Evolutionary conservation across 2,329 filamentous ascomycete genomes (phyloP).

Genomic region (Alternaria angustiovoidea): DNA sequence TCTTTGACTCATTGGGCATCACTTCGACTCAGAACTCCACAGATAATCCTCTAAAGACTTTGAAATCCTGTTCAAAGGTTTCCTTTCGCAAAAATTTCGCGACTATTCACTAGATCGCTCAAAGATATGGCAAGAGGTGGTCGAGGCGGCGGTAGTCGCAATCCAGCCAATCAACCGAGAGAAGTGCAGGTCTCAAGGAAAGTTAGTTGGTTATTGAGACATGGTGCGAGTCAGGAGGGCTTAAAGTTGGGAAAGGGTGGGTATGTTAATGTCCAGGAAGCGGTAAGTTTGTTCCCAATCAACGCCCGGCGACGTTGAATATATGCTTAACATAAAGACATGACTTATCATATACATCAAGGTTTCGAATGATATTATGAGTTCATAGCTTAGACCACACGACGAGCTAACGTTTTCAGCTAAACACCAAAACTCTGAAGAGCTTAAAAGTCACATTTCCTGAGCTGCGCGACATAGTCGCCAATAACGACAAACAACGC

Average conservation of each 20-base stretch:
- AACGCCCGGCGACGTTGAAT: background rate
- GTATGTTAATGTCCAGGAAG: conserved; percentile 67
- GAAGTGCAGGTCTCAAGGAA: conserved; percentile 59
- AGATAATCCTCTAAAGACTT: background rate
- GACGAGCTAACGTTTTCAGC: conserved; percentile 45
- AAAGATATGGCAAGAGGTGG: conserved; percentile 40
- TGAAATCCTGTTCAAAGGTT: background rate
- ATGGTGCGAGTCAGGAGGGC: conserved; percentile 68
- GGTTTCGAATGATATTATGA: background rate
- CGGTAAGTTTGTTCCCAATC: conserved; percentile 55
- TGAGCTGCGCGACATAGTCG: conserved; percentile 75
- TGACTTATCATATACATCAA: background rate
- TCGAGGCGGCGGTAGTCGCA: conserved; percentile 47
- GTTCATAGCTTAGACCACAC: too few species aligned
- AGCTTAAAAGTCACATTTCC: conserved; percentile 75
- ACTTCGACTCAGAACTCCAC: background rate
- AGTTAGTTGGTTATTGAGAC: conserved; percentile 65
- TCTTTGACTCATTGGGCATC: conserved; percentile 21
- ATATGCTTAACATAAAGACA: background rate
- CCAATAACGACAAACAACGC: conserved; percentile 86
- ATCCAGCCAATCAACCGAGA: conserved; percentile 49
- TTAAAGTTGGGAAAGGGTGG: conserved; percentile 66
- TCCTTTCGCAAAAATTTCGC: conserved; percentile 30
- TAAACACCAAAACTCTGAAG: conserved; percentile 68
- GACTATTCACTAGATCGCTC: conserved; percentile 19